Base-by-base conservation (phyloP, 257 asterid species). In the Paulownia fortunei region DNA sequence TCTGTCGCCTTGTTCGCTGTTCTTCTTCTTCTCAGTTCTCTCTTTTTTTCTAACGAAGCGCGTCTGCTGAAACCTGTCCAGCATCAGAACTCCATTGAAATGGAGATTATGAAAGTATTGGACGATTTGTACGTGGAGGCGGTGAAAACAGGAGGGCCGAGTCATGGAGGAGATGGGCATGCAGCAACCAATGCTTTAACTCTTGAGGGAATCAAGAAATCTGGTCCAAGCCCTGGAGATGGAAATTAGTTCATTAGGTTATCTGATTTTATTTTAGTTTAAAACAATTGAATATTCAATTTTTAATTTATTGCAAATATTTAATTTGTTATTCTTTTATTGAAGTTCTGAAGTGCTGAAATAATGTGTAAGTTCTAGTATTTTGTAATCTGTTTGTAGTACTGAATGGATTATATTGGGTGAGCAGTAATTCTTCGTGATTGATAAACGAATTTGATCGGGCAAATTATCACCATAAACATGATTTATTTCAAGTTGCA, bases 161-260 rank as follows among this genome's bases (percentile, higher is more conserved):
- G n/a, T n/a, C n/a, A n/a, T n/a, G 83, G 81, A 0, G 82, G 84
- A 67, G 79, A 39, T 11, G 84, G 82, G 8, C 79, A 80, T 37
- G 69, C n/a, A n/a, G n/a, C n/a, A n/a, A n/a, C n/a, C n/a, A n/a
- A n/a, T n/a, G n/a, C n/a, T n/a, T n/a, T n/a, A n/a, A n/a, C n/a
- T n/a, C n/a, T n/a, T n/a, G n/a, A n/a, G n/a, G n/a, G n/a, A n/a
- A n/a, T n/a, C n/a, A n/a, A n/a, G n/a, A n/a, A n/a, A n/a, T n/a
- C n/a, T n/a, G 84, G 84, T 52, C 89, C 89, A 1, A 83, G 87
- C 68, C 82, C 79, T 4, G 82, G 86, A 44, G 84, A 0, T 0
- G 85, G 87, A 64, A 8, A 83, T 71, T 83, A 83, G 65, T 30
- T 39, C 21, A 8, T 27, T 46, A 11, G 39, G 21, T 16, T 18